Base-by-base conservation (phyloP, 257 asterid species). In the Solanum appendiculatum region DNA sequence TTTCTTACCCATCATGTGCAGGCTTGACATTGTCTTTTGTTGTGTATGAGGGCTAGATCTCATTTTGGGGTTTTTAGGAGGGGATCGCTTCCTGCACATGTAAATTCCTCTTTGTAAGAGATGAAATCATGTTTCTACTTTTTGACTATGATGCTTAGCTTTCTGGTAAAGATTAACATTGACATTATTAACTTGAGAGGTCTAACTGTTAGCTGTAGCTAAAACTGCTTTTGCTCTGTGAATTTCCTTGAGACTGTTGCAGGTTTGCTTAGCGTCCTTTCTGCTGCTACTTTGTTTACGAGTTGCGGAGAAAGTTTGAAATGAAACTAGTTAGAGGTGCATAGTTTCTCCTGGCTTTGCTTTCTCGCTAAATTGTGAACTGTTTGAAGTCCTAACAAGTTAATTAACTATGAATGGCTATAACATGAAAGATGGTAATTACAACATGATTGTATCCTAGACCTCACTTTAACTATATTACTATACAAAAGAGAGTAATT, bases 11-110 rank as follows among this genome's bases (percentile, higher is more conserved):
- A 81, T 48, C 85, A 3, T 81, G 85, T 81, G 85, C 66, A 81
- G 42, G 68, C 68, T 29, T 81, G 60, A 40, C 27, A 42, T 40
- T 37, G 81, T 37, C 39, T 20, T 25, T 88, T 83, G 87, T 82
- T 36, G 69, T 39, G 29, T 29, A 48, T 68, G 39, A 70, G 63
- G 66, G 66, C 68, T 42, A 15, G 87, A 82, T 93, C 96, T 92
- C 88, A 63, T 94, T 92, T 94, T 95, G 89, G 91, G 91, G 88
- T 83, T 46, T 82, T n/a, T 73, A 5, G 68, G 93, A 92, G 93
- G 93, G 91, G 93, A 89, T 91, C 51, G 87, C 42, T 34, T 42
- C 82, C 89, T 85, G 86, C 86, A 20, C 86, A 40, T 56, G 36
- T 68, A 39, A 36, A 29, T 46, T 46, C 25, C 40, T 54, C 37